Evolutionary conservation across 352 stramenopile species (phyloP).

Genomic region (Blastocystis sp.): DNA sequence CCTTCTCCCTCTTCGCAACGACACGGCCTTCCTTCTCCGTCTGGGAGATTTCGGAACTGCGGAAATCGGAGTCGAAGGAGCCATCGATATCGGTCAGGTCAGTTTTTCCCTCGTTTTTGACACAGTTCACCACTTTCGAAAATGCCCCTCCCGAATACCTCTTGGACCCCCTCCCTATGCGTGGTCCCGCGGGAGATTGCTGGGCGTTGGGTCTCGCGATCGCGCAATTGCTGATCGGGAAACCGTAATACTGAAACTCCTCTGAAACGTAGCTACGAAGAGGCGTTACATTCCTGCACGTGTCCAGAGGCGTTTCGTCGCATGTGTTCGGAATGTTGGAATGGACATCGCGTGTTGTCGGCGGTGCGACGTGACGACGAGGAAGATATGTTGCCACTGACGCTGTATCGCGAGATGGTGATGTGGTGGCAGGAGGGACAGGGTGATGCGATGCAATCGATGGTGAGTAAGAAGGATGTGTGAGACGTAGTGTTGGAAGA

Average conservation of each 20-base stretch:
- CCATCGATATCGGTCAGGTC: slow-evolving; percentile 14
- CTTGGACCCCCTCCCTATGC: neutral
- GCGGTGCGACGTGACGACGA: slow-evolving; percentile 4
- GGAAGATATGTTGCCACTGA: neutral
- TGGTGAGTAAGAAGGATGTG: no score
- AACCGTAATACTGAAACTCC: neutral
- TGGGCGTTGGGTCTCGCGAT: neutral
- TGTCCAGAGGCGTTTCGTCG: neutral
- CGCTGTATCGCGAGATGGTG: neutral
- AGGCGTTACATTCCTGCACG: neutral
- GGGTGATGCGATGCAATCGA: neutral
- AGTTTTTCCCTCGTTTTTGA: neutral
- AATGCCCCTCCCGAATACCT: slow-evolving; percentile 25
- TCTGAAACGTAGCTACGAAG: slow-evolving; percentile 9
- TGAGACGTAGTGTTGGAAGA: slow-evolving; percentile 14
- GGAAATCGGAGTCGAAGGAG: neutral
- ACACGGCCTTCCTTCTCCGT: neutral
- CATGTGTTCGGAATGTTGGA: neutral
- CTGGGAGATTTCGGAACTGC: slow-evolving; percentile 19
- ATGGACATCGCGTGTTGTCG: neutral
- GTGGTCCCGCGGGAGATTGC: neutral
- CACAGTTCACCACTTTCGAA: slow-evolving; percentile 13
- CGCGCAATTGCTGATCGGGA: neutral
- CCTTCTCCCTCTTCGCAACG: neutral
- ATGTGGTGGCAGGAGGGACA: slow-evolving; percentile 23